These are phyloP conservation scores for Bruguiera sexangula DNA, from an alignment of 345 rosid genomes.

Conservation along the genomic window DNA sequence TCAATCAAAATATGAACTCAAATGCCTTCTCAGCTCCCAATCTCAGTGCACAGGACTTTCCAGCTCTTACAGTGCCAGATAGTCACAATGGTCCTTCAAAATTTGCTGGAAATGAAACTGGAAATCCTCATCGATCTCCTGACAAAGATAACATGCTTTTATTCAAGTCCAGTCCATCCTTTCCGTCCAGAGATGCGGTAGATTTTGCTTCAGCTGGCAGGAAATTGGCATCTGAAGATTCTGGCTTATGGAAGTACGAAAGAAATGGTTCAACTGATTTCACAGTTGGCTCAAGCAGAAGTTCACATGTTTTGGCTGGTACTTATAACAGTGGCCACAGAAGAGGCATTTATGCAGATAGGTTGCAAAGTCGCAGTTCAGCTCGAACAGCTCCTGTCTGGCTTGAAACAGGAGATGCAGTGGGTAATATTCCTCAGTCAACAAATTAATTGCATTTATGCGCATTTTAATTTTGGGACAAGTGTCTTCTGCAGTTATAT, in stretches of 20 bases:
- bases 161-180: constrained; percentile 61
- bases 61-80: constrained; percentile 61
- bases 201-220: constrained; percentile 95
- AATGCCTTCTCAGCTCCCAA: constrained; percentile 69
- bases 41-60: constrained; percentile 80
- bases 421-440: constrained; percentile 63
- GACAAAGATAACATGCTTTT: constrained; percentile 71
- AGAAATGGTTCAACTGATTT: constrained; percentile 70
- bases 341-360: constrained; percentile 63
- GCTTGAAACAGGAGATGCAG: constrained; percentile 99
- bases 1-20: constrained; percentile 63
- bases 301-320: constrained; percentile 49
- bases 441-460: constrained; percentile 29
- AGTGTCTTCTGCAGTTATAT: constrained; percentile 31
- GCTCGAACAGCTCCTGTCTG: constrained; percentile 76
- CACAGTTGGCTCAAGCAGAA: constrained; percentile 80
- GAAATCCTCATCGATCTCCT: constrained; percentile 53
- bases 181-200: constrained; percentile 51
- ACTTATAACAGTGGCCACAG: constrained; percentile 58
- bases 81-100: constrained; percentile 54
- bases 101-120: constrained; percentile 65
- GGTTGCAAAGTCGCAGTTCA: constrained; percentile 60
- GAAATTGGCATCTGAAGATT: constrained; percentile 80
- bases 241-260: constrained; percentile 83
- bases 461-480: constrained; percentile 27